phyloP scores from a whole-genome alignment of 306 rosid species.

The Castanopsis chinensis region DNA sequence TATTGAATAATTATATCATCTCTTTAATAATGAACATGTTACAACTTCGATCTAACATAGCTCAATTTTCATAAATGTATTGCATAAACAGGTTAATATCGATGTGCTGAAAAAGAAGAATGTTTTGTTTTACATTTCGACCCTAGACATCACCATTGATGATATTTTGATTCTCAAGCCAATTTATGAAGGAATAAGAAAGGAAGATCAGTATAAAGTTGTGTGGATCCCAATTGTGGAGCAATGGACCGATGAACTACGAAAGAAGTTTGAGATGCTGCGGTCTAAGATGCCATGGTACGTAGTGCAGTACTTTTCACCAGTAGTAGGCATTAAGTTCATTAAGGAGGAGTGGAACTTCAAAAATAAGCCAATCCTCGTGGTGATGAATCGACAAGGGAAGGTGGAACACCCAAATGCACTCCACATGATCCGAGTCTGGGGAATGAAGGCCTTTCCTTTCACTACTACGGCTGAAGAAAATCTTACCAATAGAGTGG shows the following conservation, averaged over 20 bases:
- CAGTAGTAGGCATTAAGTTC: conserved; percentile 38
- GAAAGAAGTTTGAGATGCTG: conserved; percentile 30
- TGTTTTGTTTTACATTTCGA: conserved; percentile 39
- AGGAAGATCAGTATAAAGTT: conserved; percentile 23
- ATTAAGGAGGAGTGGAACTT: conserved; percentile 48
- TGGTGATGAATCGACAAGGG: conserved; percentile 37
- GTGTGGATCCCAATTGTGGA: conserved; percentile 65
- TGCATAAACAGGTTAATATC: conserved; percentile 20
- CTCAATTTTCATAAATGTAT: not conserved
- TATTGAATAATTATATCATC: not conserved
- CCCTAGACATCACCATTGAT: conserved; percentile 31
- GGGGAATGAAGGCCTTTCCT: conserved; percentile 49
- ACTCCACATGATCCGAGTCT: conserved; percentile 41
- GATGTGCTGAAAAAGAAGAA: conserved; percentile 38
- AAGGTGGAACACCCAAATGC: conserved; percentile 44
- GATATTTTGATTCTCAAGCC: conserved; percentile 29
- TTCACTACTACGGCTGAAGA: conserved; percentile 12
- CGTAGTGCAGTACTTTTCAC: conserved; percentile 19
- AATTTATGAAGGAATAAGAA: conserved; percentile 30
- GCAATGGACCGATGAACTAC: conserved; percentile 35
- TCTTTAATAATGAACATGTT: no score
- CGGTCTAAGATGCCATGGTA: conserved; percentile 51
- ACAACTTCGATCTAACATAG: not conserved
- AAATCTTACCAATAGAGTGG: not conserved
- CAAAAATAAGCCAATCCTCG: conserved; percentile 38